These are phyloP conservation scores for Yarrowia alimentaria DNA, from an alignment of 805 yeast genomes.

Conservation along the genomic window DNA sequence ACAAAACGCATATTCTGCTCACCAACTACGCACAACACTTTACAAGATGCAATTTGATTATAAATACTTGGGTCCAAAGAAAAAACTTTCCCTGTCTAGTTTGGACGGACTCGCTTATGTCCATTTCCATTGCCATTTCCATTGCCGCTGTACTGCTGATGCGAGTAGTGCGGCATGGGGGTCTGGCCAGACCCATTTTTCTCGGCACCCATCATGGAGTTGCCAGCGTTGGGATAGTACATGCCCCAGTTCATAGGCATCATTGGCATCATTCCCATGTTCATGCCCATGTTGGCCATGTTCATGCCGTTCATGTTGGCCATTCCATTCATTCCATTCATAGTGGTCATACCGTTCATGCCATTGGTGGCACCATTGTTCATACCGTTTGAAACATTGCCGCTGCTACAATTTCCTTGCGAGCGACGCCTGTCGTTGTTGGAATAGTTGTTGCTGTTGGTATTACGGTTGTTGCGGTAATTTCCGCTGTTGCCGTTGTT, in stretches of 20 bases:
- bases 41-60: no score
- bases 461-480: no score
- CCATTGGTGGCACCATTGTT: constrained; percentile 25
- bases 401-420: no score
- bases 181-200: background rate
- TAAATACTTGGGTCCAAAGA: background rate
- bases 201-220: background rate
- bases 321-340: constrained; percentile 10
- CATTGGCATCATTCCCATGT: constrained; percentile 10
- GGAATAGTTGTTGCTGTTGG: background rate
- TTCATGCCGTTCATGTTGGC: constrained; percentile 30
- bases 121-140: background rate
- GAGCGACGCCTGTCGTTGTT: no score
- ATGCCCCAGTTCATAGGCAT: constrained; percentile 28
- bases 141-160: background rate
- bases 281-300: constrained; percentile 29
- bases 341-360: constrained; percentile 11
- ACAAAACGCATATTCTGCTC: no score
- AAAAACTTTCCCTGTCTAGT: background rate
- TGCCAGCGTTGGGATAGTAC: constrained; percentile 7
- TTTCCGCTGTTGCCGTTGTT: background rate
- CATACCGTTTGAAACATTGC: no score
- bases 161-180: constrained; percentile 2
- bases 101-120: background rate
- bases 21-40: no score